A percentile compares a stretch with the other conserved stretches of the same genome.
These are phyloP conservation scores for Ogataea ramenticola DNA, from an alignment of 805 yeast species.

Conservation along the genomic window DNA sequence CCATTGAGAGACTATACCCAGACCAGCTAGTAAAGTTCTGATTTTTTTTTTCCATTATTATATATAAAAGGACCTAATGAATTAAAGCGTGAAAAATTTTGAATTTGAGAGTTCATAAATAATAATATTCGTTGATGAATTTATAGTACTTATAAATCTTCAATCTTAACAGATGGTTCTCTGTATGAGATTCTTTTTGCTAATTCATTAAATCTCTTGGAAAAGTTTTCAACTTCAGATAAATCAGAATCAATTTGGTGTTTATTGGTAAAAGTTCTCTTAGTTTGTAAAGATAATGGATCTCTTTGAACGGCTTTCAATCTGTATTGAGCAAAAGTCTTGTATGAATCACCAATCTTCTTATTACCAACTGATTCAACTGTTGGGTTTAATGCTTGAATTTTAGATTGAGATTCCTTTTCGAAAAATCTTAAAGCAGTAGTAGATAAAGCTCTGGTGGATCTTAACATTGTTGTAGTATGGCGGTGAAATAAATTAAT, in stretches of 20 bases:
- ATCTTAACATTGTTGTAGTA: background rate
- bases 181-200: conserved; percentile 20
- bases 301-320: conserved; percentile 19
- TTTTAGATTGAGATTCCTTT: conserved; percentile 12
- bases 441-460: background rate
- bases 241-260: background rate
- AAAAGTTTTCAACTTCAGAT: conserved; percentile 4
- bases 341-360: conserved; percentile 10
- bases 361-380: conserved; percentile 1
- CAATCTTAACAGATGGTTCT: conserved; percentile 5
- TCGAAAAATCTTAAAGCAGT: conserved; percentile 9
- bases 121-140: too few relatives aligned
- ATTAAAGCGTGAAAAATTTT: too few relatives aligned
- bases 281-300: conserved; percentile 18
- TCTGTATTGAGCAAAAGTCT: conserved; percentile 23
- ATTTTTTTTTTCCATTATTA: too few relatives aligned
- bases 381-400: conserved; percentile 12
- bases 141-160: conserved; percentile 3
- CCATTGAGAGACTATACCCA: too few relatives aligned
- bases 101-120: too few relatives aligned
- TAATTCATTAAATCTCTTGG: conserved; percentile 14
- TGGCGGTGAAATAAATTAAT: background rate
- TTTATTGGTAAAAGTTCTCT: conserved; percentile 12
- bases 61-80: too few relatives aligned
- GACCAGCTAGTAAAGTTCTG: too few relatives aligned